phyloP scores from a whole-genome alignment of 2,329 filamentous ascomycete genomes.

The Botryosphaeria dothidea region DNA sequence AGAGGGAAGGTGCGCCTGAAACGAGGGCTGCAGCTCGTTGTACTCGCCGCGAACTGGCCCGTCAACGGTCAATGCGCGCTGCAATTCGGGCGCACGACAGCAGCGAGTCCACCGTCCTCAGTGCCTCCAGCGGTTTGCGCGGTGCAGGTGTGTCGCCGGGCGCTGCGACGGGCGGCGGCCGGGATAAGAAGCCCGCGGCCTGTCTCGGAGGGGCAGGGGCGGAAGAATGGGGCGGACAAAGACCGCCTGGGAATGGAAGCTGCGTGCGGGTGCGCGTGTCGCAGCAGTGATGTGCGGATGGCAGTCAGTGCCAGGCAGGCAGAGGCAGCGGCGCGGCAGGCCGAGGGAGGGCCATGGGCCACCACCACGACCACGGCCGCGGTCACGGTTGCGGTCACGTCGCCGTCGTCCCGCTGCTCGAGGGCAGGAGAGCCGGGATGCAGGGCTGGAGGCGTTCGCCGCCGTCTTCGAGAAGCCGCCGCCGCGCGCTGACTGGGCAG shows the following conservation, averaged over 20 bases:
- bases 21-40: slow-evolving; percentile 19
- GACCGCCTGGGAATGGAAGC: slow-evolving; percentile 5
- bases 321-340: background rate
- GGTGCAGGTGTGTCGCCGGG: background rate
- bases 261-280: slow-evolving; percentile 5
- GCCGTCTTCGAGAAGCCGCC: background rate
- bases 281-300: background rate
- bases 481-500: background rate
- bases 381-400: background rate
- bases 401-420: background rate
- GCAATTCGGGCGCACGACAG: slow-evolving; percentile 19
- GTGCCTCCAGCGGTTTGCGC: background rate
- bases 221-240: slow-evolving; percentile 18
- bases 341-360: background rate
- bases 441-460: background rate
- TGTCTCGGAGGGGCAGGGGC: slow-evolving; percentile 12
- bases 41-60: slow-evolving; percentile 14
- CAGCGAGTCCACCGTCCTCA: background rate
- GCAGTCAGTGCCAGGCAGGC: background rate
- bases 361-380: background rate
- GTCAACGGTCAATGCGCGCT: slow-evolving; percentile 17
- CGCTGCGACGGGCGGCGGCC: slow-evolving; percentile 7
- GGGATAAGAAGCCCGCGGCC: slow-evolving; percentile 2
- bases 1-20: slow-evolving; percentile 21
- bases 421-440: background rate